Evolutionary conservation across 495 filamentous ascomycete genomes (phyloP), one percentile per base, ranked within the genome.

Genomic region (Neurospora sp.): DNA sequence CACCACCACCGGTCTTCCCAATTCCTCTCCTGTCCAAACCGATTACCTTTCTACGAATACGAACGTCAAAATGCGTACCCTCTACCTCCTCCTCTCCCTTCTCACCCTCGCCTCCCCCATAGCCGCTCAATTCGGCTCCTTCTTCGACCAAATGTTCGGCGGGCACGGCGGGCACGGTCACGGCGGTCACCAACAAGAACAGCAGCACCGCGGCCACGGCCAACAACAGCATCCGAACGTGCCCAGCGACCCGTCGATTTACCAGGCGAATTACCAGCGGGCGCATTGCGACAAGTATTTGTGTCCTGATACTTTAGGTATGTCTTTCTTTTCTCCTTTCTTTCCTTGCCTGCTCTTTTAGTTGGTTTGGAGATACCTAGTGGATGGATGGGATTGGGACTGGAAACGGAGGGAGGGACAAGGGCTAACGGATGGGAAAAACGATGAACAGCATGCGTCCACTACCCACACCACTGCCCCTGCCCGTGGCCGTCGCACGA

Each of bases 381-480:
- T n/a, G 13, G 31, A 31, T 31, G 31, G 31, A 31, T 31, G 31
- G 31, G 31, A 31, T 31, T 31, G 31, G 31, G 31, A 31, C 31
- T 31, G 31, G 31, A 31, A 31, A 1, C 2, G 37, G 37, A 38
- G 36, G 9, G 9, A 8, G 7, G 37, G 37, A 38, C 9, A 39
- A 39, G 9, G 9, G 38, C 38, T 39, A 39, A 39, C 38, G 38
- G 36, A 39, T 39, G 3, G 62, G n/a, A 69, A 0, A 15, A n/a
- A 28, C 11, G 9, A n/a, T n/a, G n/a, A 17, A 19, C 48, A 85
- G 91, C 93, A 7, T 98, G 94, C 84, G 94, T 98, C 3, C 90
- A 92, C 79, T 93, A 96, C 86, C 94, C 94, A 9, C 94, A 97
- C 81, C 94, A 98, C 82, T 98, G 94, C 80, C 94, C 94, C 8